Base-by-base conservation (phyloP, 331 rosid genomes). In the Pyrus hybrid region DNA sequence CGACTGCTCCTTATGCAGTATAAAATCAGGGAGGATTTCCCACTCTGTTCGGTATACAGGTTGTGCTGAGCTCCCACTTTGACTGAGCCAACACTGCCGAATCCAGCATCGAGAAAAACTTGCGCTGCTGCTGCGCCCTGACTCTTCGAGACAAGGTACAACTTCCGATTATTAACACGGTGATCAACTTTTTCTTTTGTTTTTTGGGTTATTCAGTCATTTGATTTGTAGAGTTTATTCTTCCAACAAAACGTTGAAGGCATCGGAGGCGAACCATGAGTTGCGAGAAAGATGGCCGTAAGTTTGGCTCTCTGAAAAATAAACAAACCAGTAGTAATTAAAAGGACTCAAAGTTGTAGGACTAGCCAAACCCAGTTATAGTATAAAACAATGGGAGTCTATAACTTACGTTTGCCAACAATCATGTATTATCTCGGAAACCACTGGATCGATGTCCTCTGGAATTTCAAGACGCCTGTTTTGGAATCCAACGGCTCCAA, bases 401-500 rank as follows among this genome's bases (percentile, higher is more conserved):
- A 68, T 61, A 70, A 80, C 93, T 85, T 78, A 91, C 99, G 56
- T 86, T 86, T 88, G 97, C 99, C 99, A 95, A 87, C 99, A 95
- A 81, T 92, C 99, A 25, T 75, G 65, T 53, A 95, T 92, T 61
- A 92, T 95, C 79, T 95, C 89, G 28, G 93, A 88, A 28, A 95
- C 97, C 67, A 61, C 85, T n/a, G 97, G 96, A 83, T 92, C 88
- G 51, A 88, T 80, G 11, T 95, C 91, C 65, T 89, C 93, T 26
- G 97, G 98, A 82, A 95, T 91, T 80, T 95, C 98, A 71, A 92
- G 93, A 76, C 97, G 96, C 88, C 92, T 88, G 80, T 92, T 89
- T 79, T 95, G 99, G 85, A 95, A 95, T 47, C 99, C 99, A 77
- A 95, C 99, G 75, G 99, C 99, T 84, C 99, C 99, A 70, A 95